Evolutionary conservation across 225 moss, liverwort and hornwort genomes (phyloP).

Genomic region (Bryoerythrophyllum caledonicum): DNA sequence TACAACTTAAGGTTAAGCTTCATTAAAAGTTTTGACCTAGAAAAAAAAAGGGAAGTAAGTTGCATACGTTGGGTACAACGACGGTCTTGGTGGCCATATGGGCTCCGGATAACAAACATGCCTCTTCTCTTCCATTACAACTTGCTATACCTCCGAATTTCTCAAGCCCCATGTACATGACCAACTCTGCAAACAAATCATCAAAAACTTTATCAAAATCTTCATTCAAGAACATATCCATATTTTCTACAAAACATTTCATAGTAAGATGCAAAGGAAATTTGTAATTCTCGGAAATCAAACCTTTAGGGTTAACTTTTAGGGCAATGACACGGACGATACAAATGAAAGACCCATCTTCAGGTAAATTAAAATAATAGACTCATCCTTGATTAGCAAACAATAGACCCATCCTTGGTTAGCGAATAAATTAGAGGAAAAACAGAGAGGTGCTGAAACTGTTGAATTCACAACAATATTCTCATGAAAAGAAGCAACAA

Average conservation of each 20-base stretch:
- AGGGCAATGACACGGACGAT: background rate
- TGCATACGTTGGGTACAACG: conserved; percentile 40
- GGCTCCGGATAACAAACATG: conserved; percentile 39
- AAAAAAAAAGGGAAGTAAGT: background rate
- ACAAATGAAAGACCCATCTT: background rate
- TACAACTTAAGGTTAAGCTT: background rate
- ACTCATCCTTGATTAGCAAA: too few species aligned
- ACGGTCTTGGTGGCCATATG: conserved; percentile 21
- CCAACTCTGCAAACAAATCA: conserved; percentile 18
- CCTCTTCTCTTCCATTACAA: conserved; percentile 31
- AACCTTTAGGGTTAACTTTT: background rate
- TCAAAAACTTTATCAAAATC: background rate
- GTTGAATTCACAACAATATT: background rate
- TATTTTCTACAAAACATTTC: background rate
- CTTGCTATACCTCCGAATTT: conserved; percentile 6
- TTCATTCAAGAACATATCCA: too few species aligned
- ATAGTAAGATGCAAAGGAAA: background rate
- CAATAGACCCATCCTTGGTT: too few species aligned
- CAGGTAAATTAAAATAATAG: background rate
- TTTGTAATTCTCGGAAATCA: background rate
- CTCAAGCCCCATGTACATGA: background rate
- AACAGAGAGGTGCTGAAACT: conserved; percentile 1
- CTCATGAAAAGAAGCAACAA: background rate
- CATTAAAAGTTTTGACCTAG: too few species aligned
- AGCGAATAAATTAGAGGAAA: background rate